A percentile compares a stretch with the other conserved stretches of the same genome.
These are phyloP conservation scores for Russula emetica DNA, from an alignment of 768 basidiomycete species.

Conservation along the genomic window DNA sequence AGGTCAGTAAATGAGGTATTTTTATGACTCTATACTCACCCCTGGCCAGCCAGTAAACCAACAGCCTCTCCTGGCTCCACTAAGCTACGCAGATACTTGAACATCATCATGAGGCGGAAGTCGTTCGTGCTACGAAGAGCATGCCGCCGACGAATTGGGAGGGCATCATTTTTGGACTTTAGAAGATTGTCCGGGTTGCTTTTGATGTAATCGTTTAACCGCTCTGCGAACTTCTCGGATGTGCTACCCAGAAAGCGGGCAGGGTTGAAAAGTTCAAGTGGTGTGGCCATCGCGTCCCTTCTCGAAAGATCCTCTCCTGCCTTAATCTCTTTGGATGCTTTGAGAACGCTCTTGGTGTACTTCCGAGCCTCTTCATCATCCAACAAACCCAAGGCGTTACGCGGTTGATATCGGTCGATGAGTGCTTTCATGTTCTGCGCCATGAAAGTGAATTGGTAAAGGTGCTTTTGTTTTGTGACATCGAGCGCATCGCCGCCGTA, in stretches of 20 bases:
- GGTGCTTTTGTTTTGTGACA: constrained; percentile 95
- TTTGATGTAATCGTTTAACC: constrained; percentile 73
- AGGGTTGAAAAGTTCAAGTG: constrained; percentile 72
- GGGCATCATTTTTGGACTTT: constrained; percentile 41
- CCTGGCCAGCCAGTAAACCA: constrained; percentile 92
- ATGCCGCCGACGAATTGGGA: constrained; percentile 43
- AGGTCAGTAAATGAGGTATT: background rate
- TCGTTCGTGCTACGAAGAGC: constrained; percentile 46
- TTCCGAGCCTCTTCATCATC: constrained; percentile 62
- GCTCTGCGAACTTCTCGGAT: constrained; percentile 85
- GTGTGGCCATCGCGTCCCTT: constrained; percentile 63
- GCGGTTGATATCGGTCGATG: constrained; percentile 64
- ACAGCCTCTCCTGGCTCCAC: constrained; percentile 99
- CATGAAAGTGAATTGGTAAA: constrained; percentile 90
- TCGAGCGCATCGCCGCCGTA: constrained; percentile 97
- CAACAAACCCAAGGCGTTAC: constrained; percentile 50
- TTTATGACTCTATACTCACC: constrained; percentile 48
- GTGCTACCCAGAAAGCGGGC: constrained; percentile 80
- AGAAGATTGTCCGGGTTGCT: constrained; percentile 60
- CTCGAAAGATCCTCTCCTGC: constrained; percentile 44
- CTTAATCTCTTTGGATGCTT: constrained; percentile 52
- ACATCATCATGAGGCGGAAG: constrained; percentile 82
- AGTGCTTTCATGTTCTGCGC: constrained; percentile 80
- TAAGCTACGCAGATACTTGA: constrained; percentile 89
- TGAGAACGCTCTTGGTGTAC: constrained; percentile 89